Evolutionary conservation across 2,329 filamentous ascomycete genomes (phyloP).

Genomic region (Pleomassaria siparia): DNA sequence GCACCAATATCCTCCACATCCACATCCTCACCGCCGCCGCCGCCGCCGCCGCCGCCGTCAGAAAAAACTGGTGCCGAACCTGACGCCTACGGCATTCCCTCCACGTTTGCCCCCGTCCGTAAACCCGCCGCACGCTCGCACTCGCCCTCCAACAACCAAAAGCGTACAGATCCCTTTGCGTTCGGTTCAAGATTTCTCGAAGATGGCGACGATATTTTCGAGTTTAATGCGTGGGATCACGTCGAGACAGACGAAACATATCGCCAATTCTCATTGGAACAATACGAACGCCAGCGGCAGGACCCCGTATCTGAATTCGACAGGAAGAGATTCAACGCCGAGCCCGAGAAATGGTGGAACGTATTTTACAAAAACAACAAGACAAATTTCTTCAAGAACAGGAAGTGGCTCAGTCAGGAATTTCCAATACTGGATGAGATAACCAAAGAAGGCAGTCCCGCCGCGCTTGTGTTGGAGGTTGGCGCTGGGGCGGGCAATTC

Average conservation of each 20-base stretch:
- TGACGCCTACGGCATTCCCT: slow-evolving; percentile 55
- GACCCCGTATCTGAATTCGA: slow-evolving; percentile 92
- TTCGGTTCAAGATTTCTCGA: slow-evolving; percentile 88
- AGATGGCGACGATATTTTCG: slow-evolving; percentile 85
- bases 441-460: slow-evolving; percentile 69
- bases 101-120: slow-evolving; percentile 48
- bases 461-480: slow-evolving; percentile 77
- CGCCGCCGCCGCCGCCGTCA: slow-evolving; percentile 15
- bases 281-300: slow-evolving; percentile 81
- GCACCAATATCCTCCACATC: slow-evolving; percentile 22
- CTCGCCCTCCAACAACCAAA: slow-evolving; percentile 73
- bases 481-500: slow-evolving; percentile 96
- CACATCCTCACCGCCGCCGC: slow-evolving; percentile 12
- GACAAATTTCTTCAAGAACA: slow-evolving; percentile 96
- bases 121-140: slow-evolving; percentile 64
- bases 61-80: slow-evolving; percentile 23
- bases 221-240: slow-evolving; percentile 99
- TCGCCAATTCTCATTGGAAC: slow-evolving; percentile 79
- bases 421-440: slow-evolving; percentile 85
- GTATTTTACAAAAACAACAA: slow-evolving; percentile 98
- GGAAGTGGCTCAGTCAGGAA: slow-evolving; percentile 96
- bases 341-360: slow-evolving; percentile 98
- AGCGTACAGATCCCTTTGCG: slow-evolving; percentile 89
- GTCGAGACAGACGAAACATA: slow-evolving; percentile 90
- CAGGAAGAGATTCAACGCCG: slow-evolving; percentile 82